Evolutionary conservation across 257 asterid genomes (phyloP).

Genomic region (Lycium ferocissimum): DNA sequence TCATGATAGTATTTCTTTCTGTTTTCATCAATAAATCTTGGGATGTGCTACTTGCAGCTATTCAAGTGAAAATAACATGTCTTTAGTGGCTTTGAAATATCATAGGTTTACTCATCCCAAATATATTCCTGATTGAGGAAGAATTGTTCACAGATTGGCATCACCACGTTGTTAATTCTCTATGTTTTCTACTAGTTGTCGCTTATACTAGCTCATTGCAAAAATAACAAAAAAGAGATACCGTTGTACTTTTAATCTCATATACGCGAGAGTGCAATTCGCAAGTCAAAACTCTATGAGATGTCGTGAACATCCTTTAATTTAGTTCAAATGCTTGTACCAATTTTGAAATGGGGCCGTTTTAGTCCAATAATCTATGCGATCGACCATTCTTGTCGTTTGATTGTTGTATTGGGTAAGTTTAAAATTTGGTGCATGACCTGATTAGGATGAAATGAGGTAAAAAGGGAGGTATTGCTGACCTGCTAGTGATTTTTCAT

Average conservation of each 20-base stretch:
- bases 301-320: neutral
- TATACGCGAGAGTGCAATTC: neutral
- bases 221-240: neutral
- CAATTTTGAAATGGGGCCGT: neutral
- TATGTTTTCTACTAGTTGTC: neutral
- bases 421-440: neutral
- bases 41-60: constrained; percentile 11
- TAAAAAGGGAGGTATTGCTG: too few relatives aligned
- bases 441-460: too few relatives aligned
- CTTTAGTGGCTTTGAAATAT: neutral
- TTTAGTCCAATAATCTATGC: neutral
- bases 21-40: constrained; percentile 23
- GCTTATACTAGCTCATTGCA: neutral
- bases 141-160: neutral
- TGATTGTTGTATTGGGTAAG: neutral
- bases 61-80: constrained; percentile 15
- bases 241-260: neutral
- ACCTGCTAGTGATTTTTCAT: neutral
- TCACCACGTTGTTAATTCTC: neutral
- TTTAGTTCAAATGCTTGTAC: neutral
- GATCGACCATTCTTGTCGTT: neutral
- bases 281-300: neutral
- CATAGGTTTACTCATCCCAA: neutral
- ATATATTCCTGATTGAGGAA: neutral
- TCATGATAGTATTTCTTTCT: neutral